Evolutionary conservation across 2,329 filamentous ascomycete species (phyloP).

Genomic region (Trichoderma lentiforme): DNA sequence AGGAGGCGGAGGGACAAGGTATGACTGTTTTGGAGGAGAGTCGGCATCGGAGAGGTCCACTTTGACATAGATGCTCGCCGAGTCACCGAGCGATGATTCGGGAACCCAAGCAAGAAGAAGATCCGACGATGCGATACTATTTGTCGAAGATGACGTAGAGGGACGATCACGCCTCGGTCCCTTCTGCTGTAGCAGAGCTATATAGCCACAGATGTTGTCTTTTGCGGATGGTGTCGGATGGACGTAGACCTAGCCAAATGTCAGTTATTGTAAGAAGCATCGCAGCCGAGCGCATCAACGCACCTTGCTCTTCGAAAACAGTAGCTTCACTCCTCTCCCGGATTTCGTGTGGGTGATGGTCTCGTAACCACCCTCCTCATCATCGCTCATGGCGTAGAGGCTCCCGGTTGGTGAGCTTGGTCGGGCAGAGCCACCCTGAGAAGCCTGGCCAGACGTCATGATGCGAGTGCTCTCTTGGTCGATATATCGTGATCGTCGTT

Average conservation of each 20-base stretch:
- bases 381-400: constrained; percentile 94
- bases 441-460: constrained; percentile 13
- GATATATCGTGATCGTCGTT: neutral
- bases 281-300: neutral
- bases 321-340: constrained; percentile 82
- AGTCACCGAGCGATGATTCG: constrained; percentile 81
- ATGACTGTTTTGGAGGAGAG: constrained; percentile 78
- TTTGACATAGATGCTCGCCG: constrained; percentile 87
- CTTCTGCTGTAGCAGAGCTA: constrained; percentile 91
- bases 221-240: constrained; percentile 90
- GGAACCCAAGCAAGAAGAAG: constrained; percentile 91
- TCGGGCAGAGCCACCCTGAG: neutral
- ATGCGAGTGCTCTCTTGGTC: neutral
- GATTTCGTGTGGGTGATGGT: constrained; percentile 79
- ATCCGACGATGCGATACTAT: constrained; percentile 58
- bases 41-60: constrained; percentile 84
- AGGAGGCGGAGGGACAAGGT: constrained; percentile 87
- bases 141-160: constrained; percentile 29
- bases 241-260: constrained; percentile 71
- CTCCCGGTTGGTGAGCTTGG: constrained; percentile 72
- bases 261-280: constrained; percentile 10
- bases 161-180: constrained; percentile 42
- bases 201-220: constrained; percentile 93
- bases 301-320: constrained; percentile 96
- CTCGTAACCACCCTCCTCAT: constrained; percentile 92